Conservation (phyloP, 441 rosid species). For the Francoa sonchifolia region DNA sequence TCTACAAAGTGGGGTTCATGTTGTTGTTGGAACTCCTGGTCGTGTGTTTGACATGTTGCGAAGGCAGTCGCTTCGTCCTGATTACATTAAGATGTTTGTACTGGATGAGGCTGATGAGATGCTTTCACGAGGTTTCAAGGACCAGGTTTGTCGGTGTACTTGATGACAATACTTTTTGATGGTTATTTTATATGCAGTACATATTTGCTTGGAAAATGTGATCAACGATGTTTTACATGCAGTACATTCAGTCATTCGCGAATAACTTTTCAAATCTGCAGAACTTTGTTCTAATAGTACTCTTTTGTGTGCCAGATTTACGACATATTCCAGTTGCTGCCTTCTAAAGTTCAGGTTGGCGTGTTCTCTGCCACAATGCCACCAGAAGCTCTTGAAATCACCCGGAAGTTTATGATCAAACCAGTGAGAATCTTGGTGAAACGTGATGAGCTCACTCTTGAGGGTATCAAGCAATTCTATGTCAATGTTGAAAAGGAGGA, state of each 20-base stretch:
- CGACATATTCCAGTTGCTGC: slow-evolving; percentile 45
- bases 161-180: background rate
- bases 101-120: slow-evolving; percentile 81
- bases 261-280: too few species aligned
- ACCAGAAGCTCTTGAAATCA: slow-evolving; percentile 52
- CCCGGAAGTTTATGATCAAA: slow-evolving; percentile 50
- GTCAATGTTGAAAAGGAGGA: slow-evolving; percentile 37
- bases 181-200: background rate
- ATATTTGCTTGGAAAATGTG: too few species aligned
- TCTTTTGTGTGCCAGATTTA: slow-evolving; percentile 28
- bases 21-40: slow-evolving; percentile 80
- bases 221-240: too few species aligned
- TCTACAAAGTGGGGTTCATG: slow-evolving; percentile 67
- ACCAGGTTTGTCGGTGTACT: slow-evolving; percentile 36
- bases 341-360: slow-evolving; percentile 39
- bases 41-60: slow-evolving; percentile 81
- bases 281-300: background rate
- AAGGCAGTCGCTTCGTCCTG: slow-evolving; percentile 63
- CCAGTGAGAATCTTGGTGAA: slow-evolving; percentile 50
- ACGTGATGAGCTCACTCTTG: slow-evolving; percentile 55
- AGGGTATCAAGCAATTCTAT: slow-evolving; percentile 50
- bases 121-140: slow-evolving; percentile 79
- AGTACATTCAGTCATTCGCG: too few species aligned
- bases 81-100: slow-evolving; percentile 62
- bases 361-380: slow-evolving; percentile 62